Base-by-base conservation (phyloP, 192 early-diverging fungal species). In the Bifiguratus adelaidae region DNA sequence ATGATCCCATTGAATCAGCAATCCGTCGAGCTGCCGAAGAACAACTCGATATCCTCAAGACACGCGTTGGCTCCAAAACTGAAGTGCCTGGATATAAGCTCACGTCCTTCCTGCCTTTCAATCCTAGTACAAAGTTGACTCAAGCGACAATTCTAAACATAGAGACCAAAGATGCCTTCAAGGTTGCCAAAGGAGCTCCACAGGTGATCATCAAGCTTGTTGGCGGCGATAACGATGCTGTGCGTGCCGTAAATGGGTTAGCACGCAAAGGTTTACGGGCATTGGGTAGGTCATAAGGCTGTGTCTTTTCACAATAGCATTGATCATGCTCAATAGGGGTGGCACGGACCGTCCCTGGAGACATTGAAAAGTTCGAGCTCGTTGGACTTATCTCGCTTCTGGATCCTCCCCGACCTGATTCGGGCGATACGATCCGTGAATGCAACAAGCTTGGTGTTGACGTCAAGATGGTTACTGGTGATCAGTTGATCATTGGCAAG, bases 381-480 rank as follows among this genome's bases (percentile, higher is more conserved):
- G 77, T 92, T 36, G 89, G 88, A 48, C 68, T 91, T 76, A 88
- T 91, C 48, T 88, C 86, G 25, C 70, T 92, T 15, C 68, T 91
- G 33, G 89, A 90, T 56, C 88, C 89, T 21, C 88, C 88, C 42
- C 77, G 88, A 26, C 77, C 77, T 24, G 90, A 91, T 61, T 91
- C 90, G 27, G 86, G 71, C 33, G 68, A 78, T 46, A 94, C 91
- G 12, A 91, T 94, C 43, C 57, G 64, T n/a, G 85, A 90, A 34
- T 91, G 89, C 67, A 70, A 81, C 44, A 52, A 64, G 23, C 74
- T 89, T 63, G 91, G 91, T 35, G 78, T 94, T 30, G 65, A 75
- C 18, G 84, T 91, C 63, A 94, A 94, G 69, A 91, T 94, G 91
- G 80, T 94, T 47, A 94, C 91, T 32, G 91, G 91, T 50, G 91